Evolutionary conservation across 495 filamentous ascomycete genomes (phyloP).

Genomic region (Friedmanniomyces simplex): DNA sequence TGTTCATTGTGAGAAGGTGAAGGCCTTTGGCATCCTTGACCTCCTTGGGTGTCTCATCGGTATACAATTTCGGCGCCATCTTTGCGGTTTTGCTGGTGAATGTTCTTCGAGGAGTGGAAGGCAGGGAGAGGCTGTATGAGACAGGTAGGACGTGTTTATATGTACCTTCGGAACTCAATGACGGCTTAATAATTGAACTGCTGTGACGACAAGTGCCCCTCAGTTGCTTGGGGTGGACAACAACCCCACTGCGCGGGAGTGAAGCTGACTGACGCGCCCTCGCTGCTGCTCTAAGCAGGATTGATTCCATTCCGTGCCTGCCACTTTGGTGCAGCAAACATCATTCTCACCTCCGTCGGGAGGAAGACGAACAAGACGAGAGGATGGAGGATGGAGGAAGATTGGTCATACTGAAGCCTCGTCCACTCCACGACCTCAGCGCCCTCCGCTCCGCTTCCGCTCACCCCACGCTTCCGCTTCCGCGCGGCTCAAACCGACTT

Average conservation of each 20-base stretch:
- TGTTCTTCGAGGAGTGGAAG: background rate
- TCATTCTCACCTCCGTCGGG: too few species aligned
- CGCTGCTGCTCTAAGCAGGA: background rate
- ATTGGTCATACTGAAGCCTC: too few species aligned
- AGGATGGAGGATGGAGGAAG: too few species aligned
- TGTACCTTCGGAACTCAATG: background rate
- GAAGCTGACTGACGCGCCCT: background rate
- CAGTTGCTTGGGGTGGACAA: background rate
- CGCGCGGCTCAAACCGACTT: background rate
- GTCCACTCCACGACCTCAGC: too few species aligned
- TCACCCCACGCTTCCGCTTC: background rate
- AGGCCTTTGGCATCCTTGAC: slow-evolving; percentile 38
- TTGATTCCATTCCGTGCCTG: background rate
- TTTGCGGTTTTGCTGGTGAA: background rate
- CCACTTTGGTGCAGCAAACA: too few species aligned
- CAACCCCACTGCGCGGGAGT: background rate
- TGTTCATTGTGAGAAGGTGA: slow-evolving; percentile 33
- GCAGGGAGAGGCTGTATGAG: background rate
- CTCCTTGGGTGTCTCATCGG: slow-evolving; percentile 33
- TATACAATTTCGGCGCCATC: slow-evolving; percentile 33
- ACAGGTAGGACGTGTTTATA: background rate
- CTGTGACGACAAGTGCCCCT: background rate
- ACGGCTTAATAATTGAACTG: background rate
- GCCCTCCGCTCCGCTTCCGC: background rate
- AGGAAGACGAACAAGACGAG: too few species aligned